Evolutionary conservation across 352 stramenopile genomes (phyloP).

Genomic region (Thalassiosira gravida): DNA sequence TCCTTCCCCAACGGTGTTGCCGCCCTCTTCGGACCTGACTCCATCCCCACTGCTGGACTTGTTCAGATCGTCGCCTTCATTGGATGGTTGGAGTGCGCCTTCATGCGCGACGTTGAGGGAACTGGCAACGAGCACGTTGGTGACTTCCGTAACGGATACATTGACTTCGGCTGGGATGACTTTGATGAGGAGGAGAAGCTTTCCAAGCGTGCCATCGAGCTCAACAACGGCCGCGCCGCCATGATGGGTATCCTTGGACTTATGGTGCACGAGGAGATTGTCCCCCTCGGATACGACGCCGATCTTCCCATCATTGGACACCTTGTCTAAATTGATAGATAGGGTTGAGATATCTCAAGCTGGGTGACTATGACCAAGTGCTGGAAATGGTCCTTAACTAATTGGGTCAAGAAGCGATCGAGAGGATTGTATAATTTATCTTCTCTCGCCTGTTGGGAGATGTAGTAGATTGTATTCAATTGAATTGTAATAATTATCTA

Average conservation of each 20-base stretch:
- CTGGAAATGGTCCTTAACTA: too few species aligned
- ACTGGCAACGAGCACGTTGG: neutral
- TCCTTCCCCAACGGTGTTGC: slow-evolving; percentile 7
- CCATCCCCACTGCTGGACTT: neutral
- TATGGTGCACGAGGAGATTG: slow-evolving; percentile 8
- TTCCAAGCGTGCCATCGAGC: slow-evolving; percentile 3
- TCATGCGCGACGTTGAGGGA: neutral
- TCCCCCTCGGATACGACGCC: slow-evolving; percentile 4
- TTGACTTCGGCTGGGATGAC: slow-evolving; percentile 6
- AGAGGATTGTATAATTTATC: too few species aligned
- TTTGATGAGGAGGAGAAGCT: slow-evolving; percentile 10
- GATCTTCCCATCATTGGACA: slow-evolving; percentile 10
- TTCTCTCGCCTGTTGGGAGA: too few species aligned
- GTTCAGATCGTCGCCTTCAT: slow-evolving; percentile 8
- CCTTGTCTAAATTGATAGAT: neutral
- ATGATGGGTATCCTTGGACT: slow-evolving; percentile 15
- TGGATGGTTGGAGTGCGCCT: neutral
- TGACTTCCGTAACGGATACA: slow-evolving; percentile 10
- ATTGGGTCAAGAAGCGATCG: too few species aligned
- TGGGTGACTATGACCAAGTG: neutral
- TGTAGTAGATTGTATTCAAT: too few species aligned
- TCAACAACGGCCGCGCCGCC: slow-evolving; percentile 3
- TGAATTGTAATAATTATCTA: too few species aligned
- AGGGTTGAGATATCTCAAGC: neutral
- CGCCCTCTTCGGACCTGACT: slow-evolving; percentile 3